These are phyloP conservation scores for Agastache rugosa DNA, from an alignment of 257 asterid genomes.

Conservation along the genomic window DNA sequence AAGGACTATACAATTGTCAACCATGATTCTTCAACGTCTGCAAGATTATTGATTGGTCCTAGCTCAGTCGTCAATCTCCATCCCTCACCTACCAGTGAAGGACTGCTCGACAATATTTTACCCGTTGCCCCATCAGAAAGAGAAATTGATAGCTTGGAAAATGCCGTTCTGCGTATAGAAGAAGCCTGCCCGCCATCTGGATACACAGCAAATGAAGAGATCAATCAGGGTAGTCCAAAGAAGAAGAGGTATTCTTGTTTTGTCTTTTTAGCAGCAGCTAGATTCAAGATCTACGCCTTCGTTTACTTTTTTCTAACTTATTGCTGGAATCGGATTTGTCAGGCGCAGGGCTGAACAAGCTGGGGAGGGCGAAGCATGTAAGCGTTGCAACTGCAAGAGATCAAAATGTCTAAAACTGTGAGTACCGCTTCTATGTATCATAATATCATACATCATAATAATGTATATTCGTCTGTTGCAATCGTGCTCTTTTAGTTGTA, in stretches of 20 bases:
- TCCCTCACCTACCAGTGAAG: constrained; percentile 46
- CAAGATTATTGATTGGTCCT: constrained; percentile 66
- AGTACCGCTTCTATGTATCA: constrained; percentile 38
- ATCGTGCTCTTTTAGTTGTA: neutral
- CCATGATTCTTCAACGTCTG: constrained; percentile 58
- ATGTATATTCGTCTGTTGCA: neutral
- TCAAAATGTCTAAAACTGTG: constrained; percentile 98
- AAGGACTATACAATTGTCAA: constrained; percentile 58
- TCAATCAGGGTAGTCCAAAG: constrained; percentile 79
- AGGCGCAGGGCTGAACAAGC: constrained; percentile 68
- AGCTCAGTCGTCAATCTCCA: constrained; percentile 55
- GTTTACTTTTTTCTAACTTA: constrained; percentile 24
- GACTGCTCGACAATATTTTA: constrained; percentile 43
- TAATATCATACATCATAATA: neutral
- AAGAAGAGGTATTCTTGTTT: constrained; percentile 66
- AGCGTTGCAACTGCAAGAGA: constrained; percentile 96
- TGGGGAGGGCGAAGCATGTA: constrained; percentile 74
- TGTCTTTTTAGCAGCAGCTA: neutral
- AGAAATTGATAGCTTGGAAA: constrained; percentile 51
- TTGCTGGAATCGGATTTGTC: constrained; percentile 34
- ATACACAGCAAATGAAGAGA: constrained; percentile 57
- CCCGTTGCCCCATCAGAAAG: constrained; percentile 45
- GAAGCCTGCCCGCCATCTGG: constrained; percentile 54
- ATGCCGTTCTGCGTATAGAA: constrained; percentile 46
- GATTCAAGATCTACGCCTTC: neutral